Percentiles rank a stretch among this genome's conserved stretches.
Conservation (phyloP, 805 yeast genomes). For the Teunomyces aglyptinius region DNA sequence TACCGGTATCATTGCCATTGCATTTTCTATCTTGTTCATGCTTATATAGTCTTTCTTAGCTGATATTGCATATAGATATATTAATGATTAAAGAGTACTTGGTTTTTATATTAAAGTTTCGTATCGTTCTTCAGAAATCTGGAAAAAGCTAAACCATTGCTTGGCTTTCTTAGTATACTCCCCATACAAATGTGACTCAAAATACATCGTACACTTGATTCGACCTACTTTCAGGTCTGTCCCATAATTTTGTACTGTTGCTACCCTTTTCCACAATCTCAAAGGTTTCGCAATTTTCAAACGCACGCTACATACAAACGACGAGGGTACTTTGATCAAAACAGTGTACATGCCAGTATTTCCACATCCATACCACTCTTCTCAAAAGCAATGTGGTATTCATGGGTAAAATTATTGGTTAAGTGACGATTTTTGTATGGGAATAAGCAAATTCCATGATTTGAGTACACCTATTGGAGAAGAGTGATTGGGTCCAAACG, state of each 20-base stretch:
- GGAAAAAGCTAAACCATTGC: neutral
- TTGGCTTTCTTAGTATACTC: too few relatives aligned
- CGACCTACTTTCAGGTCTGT: too few relatives aligned
- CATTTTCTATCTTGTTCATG: constrained; percentile 10
- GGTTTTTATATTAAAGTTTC: neutral
- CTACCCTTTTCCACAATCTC: constrained; percentile 5
- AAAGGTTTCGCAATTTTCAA: constrained; percentile 5
- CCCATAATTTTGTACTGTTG: neutral
- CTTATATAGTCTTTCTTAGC: constrained; percentile 6
- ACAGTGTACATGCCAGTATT: neutral
- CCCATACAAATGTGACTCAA: constrained; percentile 6
- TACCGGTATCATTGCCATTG: constrained; percentile 25
- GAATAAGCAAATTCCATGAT: neutral
- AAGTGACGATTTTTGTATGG: neutral
- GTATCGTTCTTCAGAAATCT: neutral
- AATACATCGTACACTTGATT: neutral
- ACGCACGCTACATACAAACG: constrained; percentile 3
- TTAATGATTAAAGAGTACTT: neutral
- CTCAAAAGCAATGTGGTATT: neutral
- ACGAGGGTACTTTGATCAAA: constrained; percentile 3
- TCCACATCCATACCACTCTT: neutral
- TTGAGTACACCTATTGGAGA: neutral
- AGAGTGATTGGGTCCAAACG: too few relatives aligned
- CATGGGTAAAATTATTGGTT: neutral
- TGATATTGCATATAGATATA: neutral